phyloP scores from a whole-genome alignment of 2,329 filamentous ascomycete genomes.

The Coleophoma cylindrospora region DNA sequence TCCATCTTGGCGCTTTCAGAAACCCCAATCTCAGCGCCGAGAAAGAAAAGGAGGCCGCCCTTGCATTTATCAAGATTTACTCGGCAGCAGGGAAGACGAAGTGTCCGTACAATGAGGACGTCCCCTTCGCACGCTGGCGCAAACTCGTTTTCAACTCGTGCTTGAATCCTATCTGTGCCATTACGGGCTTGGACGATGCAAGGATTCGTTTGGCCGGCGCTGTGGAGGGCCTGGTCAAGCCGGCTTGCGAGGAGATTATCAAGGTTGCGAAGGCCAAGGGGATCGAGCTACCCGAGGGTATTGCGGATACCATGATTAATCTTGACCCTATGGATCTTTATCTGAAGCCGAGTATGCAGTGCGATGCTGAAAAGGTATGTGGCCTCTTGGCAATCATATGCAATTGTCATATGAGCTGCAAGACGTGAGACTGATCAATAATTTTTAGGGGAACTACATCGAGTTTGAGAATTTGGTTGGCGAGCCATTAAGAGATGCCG shows the following conservation, averaged over 20 bases:
- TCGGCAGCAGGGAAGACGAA: constrained; percentile 6
- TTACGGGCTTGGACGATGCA: constrained; percentile 12
- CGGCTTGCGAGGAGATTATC: constrained; percentile 18
- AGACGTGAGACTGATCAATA: background rate
- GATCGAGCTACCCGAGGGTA: constrained; percentile 14
- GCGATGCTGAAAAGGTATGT: constrained; percentile 43
- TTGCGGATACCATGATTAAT: constrained; percentile 31
- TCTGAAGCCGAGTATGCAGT: constrained; percentile 36
- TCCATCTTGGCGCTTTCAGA: constrained; percentile 11
- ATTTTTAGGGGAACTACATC: constrained; percentile 42
- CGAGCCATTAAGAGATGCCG: constrained; percentile 43
- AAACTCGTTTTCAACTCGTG: constrained; percentile 14
- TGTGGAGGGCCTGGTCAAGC: constrained; percentile 16
- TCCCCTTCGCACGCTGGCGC: constrained; percentile 9
- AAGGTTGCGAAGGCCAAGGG: constrained; percentile 12
- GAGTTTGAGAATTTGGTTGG: constrained; percentile 50
- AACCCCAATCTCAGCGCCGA: constrained; percentile 7
- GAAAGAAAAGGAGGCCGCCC: constrained; percentile 6
- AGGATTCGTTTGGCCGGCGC: constrained; percentile 17
- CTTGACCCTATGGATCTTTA: constrained; percentile 42
- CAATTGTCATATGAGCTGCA: background rate
- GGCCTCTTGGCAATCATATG: constrained; percentile 4
- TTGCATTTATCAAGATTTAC: constrained; percentile 10
- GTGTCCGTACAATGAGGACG: constrained; percentile 7
- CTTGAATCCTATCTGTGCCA: constrained; percentile 14